phyloP scores from a whole-genome alignment of 805 yeast genomes.

The Yarrowia hollandica region DNA sequence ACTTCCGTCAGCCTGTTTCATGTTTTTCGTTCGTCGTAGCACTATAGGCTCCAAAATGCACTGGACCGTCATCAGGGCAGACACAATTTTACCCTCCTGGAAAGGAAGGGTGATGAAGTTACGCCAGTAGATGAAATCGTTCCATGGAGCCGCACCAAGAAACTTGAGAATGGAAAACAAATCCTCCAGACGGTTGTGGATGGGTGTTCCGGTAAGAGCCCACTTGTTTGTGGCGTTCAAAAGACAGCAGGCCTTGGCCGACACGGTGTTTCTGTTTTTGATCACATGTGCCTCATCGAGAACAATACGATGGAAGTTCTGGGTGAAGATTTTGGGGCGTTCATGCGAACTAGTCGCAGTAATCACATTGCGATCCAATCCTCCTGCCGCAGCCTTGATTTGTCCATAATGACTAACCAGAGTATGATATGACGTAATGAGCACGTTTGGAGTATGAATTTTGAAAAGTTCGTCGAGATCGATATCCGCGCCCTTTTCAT shows the following conservation, averaged over 20 bases:
- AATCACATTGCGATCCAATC: neutral
- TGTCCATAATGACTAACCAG: slow-evolving; percentile 72
- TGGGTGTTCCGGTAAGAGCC: slow-evolving; percentile 92
- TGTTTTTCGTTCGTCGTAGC: slow-evolving; percentile 80
- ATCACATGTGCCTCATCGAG: slow-evolving; percentile 92
- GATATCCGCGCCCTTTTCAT: slow-evolving; percentile 60
- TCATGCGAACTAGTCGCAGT: slow-evolving; percentile 27
- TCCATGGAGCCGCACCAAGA: slow-evolving; percentile 85
- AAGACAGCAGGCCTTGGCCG: slow-evolving; percentile 74
- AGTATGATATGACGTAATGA: slow-evolving; percentile 86
- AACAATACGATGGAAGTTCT: slow-evolving; percentile 71
- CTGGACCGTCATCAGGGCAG: slow-evolving; percentile 81
- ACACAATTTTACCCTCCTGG: slow-evolving; percentile 65
- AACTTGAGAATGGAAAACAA: slow-evolving; percentile 74
- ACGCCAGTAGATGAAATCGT: slow-evolving; percentile 80
- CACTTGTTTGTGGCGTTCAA: slow-evolving; percentile 68
- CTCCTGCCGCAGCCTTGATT: slow-evolving; percentile 35
- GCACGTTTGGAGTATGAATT: slow-evolving; percentile 57
- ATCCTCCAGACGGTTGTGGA: slow-evolving; percentile 84
- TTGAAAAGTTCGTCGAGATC: slow-evolving; percentile 53
- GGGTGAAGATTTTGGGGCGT: slow-evolving; percentile 52
- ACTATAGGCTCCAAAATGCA: slow-evolving; percentile 81
- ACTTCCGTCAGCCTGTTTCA: slow-evolving; percentile 72
- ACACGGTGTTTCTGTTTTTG: slow-evolving; percentile 72
- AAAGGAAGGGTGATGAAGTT: slow-evolving; percentile 81